Evolutionary conservation across 768 basidiomycete genomes (phyloP).

Genomic region (Suillus fuscotomentosus): DNA sequence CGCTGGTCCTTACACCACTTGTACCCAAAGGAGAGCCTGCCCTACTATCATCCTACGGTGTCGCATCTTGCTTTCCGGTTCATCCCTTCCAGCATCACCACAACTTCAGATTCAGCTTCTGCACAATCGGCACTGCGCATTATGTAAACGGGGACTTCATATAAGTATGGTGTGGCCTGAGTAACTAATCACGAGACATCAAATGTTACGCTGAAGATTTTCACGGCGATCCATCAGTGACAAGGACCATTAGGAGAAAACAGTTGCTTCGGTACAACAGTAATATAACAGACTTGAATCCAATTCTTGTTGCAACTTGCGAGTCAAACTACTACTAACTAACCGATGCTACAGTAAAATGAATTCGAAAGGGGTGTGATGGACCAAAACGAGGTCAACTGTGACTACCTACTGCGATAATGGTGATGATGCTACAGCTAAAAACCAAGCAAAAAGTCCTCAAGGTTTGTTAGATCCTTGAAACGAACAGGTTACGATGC

Average conservation of each 20-base stretch:
- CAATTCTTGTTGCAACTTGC: neutral
- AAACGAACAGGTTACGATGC: neutral
- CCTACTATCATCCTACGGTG: constrained; percentile 90
- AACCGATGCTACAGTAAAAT: neutral
- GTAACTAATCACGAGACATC: neutral
- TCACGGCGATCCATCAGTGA: neutral
- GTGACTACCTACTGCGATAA: neutral
- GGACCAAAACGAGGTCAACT: neutral
- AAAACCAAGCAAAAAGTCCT: neutral
- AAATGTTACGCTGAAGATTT: constrained; percentile 2
- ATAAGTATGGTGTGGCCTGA: constrained; percentile 4
- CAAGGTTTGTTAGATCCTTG: neutral
- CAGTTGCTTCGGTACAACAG: neutral
- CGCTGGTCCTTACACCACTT: constrained; percentile 62
- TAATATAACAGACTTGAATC: neutral
- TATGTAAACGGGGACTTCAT: neutral
- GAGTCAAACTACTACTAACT: neutral
- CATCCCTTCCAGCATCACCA: constrained; percentile 33
- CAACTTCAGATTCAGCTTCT: constrained; percentile 18
- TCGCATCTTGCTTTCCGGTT: constrained; percentile 81
- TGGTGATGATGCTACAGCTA: constrained; percentile 1
- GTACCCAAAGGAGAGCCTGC: constrained; percentile 47
- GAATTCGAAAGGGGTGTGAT: neutral
- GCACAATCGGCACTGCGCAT: constrained; percentile 41
- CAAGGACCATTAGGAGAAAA: neutral